Base-by-base conservation (phyloP, 1,284 basidiomycete species). In the Takashimella koratensis region DNA sequence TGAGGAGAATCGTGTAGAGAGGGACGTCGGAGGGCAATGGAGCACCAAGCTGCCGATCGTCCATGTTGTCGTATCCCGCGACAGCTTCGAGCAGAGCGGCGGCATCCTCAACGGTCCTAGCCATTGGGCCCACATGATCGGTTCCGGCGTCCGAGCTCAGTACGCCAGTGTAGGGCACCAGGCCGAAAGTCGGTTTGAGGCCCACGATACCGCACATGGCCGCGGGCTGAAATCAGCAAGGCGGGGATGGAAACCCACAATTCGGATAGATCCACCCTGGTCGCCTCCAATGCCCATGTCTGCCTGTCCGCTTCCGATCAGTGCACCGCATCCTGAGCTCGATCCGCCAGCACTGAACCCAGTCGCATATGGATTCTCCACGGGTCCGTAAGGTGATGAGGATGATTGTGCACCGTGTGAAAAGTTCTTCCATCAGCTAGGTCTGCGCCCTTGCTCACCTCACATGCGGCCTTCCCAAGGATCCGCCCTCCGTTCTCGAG, bases 201-300 rank as follows among this genome's bases (percentile, higher is more conserved):
- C 78, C 78, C 12, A 79, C 77, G 26, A 79, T 68, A 8, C 78
- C 78, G 49, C 76, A 77, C 43, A 73, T 73, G 0, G 77, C 66
- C 6, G 77, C 71, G 13, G 78, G 78, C 74, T 61, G 24, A 2
- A n/a, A n/a, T 24, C n/a, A 25, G 43, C 13, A 23, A 13, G 19
- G 23, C 3, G 24, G 19, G 20, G 12, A 22, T 12, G 5, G 3
- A 3, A 2, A 53, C 47, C 11, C 30, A 53, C 49, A 45, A 81
- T 75, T 16, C 80, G 73, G 40, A 81, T 79, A 26, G 73, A 76
- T 0, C 79, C 79, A 23, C 79, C 79, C 59, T 81, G 79, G 53
- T 80, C 79, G 22, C 74, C 77, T 1, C 78, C 78, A 36, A 79
- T 74, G n/a, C 70, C 78, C 66, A 79, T 70, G 45, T 77, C 74